Evolutionary conservation across 192 early-diverging fungal genomes (phyloP).

Genomic region (Diversispora epigaea): DNA sequence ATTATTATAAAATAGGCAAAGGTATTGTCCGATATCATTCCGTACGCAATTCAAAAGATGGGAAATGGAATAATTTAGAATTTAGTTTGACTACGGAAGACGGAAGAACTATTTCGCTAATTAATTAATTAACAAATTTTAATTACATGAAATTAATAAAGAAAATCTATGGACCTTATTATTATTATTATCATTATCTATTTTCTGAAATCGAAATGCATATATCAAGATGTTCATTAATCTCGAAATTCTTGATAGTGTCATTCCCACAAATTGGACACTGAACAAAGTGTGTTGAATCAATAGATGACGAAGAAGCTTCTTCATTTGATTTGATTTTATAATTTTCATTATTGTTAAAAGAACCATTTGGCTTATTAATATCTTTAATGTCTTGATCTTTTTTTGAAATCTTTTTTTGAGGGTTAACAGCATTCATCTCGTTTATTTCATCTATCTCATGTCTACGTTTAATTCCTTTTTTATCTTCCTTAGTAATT

Average conservation of each 20-base stretch:
- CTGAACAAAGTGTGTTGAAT: conserved; percentile 18
- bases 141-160: background rate
- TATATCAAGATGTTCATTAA: conserved; percentile 45
- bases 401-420: too few relatives aligned
- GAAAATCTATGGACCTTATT: too few relatives aligned
- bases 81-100: conserved; percentile 30
- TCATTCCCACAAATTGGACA: conserved; percentile 36
- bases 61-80: conserved; percentile 18
- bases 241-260: conserved; percentile 27
- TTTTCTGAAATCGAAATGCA: conserved; percentile 34
- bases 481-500: too few relatives aligned
- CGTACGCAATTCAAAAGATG: background rate
- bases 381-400: background rate
- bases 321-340: background rate
- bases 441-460: background rate
- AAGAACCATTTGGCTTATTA: background rate
- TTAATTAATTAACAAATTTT: background rate
- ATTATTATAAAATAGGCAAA: conserved; percentile 9
- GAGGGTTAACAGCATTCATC: background rate
- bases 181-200: background rate
- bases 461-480: too few relatives aligned
- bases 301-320: background rate
- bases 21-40: conserved; percentile 30
- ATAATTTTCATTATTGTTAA: conserved; percentile 1
- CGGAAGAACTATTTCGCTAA: conserved; percentile 17